Evolutionary conservation across 169 alveolate species (phyloP), one percentile per base, ranked within the genome.

Genomic region (Plasmodium reichenowi): DNA sequence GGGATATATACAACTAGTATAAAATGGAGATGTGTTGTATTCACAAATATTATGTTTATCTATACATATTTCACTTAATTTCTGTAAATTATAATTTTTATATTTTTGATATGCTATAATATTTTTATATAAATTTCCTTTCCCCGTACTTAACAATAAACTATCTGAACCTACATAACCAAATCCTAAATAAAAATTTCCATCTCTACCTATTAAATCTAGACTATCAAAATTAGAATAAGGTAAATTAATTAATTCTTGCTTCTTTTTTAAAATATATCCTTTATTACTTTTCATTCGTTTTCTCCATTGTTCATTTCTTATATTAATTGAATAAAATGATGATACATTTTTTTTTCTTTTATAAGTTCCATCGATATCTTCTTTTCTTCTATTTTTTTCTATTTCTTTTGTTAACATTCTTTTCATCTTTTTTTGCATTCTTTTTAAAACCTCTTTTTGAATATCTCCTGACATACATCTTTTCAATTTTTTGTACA

Each of bases 121-220:
- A 66, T 95, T 85, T 74, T 94, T 94, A 78, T 91, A 93, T 12
- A 94, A 56, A 43, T 94, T 93, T 17, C 96, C 96, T 78, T 89
- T 90, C 29, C 96, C 97, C 2, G 96, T 92, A 59, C 93, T 92
- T 73, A 92, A 89, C 9, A 56, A 20, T 62, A 85, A 73, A 32
- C 94, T 85, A 63, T 91, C 80, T 1, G 93, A 87, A 17, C 97
- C 97, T 0, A 91, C 92, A 74, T 95, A 95, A 22, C 97, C 97
- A 54, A 95, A 95, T 10, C 97, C 97, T 52, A 95, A 58, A 13
- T 90, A 74, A 72, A 95, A 95, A 88, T 95, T 95, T 12, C 97
- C 97, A 86, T 95, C 97, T 62, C 97, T 74, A 17, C 96, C 97
- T 17, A 95, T 92, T 22, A 95, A 87, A 71, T 95, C 97, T 7